Base-by-base conservation (phyloP, 164 flowering plant genomes). In the Vitis amurensis region DNA sequence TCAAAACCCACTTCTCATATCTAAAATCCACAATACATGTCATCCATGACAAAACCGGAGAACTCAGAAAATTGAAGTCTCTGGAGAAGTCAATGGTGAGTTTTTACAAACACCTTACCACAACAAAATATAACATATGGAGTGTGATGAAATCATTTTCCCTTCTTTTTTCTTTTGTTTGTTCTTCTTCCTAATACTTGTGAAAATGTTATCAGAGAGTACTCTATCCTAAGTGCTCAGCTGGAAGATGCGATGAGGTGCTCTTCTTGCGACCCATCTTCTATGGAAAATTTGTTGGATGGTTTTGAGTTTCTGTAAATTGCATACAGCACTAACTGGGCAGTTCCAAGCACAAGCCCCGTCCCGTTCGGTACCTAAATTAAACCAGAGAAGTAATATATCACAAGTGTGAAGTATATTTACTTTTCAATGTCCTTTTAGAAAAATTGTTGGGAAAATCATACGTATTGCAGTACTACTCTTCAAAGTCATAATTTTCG, bases 351-450 rank as follows among this genome's bases (percentile, higher is more conserved):
- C 13, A 79, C 1, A 30, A 75, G 77, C 15, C 86, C 86, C 3
- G 61, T 65, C 37, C 84, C 81, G 27, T 79, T 82, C 15, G 83
- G 83, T 50, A 82, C 75, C 85, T 82, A 66, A n/a, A 31, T 8
- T 12, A n/a, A 48, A 53, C 44, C 44, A 31, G 6, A 4, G 8
- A 4, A 3, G 12, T 50, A 9, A 11, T 50, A 11, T 11, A 10
- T 13, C 53, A 50, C 14, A 50, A 50, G 27, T 23, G 27, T 23
- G 27, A 23, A 23, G 1, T 1, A 23, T 23, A 23, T 23, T 23
- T 23, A 23, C 27, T 23, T 23, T 23, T 23, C 27, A 1, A 1
- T 23, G 27, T 23, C 27, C 27, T 23, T 23, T 23, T 23, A 23
- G 27, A 31, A 31, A 4, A 31, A 31, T 4, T 31, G 7, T 31